These are phyloP conservation scores for Leccinum glutinopallens DNA, from an alignment of 1,284 basidiomycete genomes.

Conservation along the genomic window DNA sequence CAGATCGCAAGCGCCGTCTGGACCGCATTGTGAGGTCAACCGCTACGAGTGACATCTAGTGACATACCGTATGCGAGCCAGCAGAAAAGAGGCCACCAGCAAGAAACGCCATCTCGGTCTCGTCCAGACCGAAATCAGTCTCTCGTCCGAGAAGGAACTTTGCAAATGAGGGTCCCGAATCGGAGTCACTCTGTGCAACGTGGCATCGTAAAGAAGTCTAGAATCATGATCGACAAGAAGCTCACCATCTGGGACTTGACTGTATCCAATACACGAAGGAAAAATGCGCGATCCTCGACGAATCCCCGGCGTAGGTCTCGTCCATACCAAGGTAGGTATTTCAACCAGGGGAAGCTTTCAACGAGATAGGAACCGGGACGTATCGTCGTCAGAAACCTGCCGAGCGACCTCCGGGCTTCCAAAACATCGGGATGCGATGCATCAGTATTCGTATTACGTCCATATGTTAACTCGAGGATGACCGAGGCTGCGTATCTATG, in stretches of 20 bases:
- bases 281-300: conserved; percentile 10
- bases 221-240: not conserved
- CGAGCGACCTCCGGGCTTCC: not conserved
- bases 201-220: not conserved
- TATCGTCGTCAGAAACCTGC: not conserved
- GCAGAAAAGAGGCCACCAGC: conserved; percentile 12
- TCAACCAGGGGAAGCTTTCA: conserved; percentile 13
- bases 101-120: conserved; percentile 22
- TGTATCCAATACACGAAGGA: conserved; percentile 4
- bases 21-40: not conserved
- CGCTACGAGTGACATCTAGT: not conserved
- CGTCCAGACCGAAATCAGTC: conserved; percentile 14
- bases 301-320: conserved; percentile 10
- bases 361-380: conserved; percentile 17
- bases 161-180: conserved; percentile 17
- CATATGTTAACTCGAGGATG: conserved; percentile 14
- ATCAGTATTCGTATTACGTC: conserved; percentile 9
- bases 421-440: conserved; percentile 14
- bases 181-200: conserved; percentile 6
- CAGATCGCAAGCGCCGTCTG: conserved; percentile 5
- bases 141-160: conserved; percentile 17
- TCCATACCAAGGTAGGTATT: conserved; percentile 19
- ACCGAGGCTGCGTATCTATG: conserved; percentile 12
- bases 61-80: conserved; percentile 11
- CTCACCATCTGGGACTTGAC: conserved; percentile 17